A percentile compares a stretch with the other conserved stretches of the same genome.
These are phyloP conservation scores for Tolypocladium tundrense DNA, from an alignment of 2,329 filamentous ascomycete species.

Conservation along the genomic window DNA sequence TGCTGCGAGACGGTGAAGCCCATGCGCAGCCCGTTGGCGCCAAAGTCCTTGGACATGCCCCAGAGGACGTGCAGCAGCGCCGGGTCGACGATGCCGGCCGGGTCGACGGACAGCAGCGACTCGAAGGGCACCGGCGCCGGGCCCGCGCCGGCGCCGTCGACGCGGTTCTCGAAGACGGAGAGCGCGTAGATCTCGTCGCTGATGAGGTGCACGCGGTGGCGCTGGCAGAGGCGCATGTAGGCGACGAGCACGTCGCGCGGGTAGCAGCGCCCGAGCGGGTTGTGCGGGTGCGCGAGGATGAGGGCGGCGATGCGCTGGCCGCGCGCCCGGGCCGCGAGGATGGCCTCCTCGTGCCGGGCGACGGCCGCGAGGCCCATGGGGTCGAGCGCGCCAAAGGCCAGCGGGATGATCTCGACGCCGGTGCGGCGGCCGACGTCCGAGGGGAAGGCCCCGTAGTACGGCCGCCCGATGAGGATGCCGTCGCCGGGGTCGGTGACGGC, in stretches of 20 bases:
- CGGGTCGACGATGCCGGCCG: constrained; percentile 33
- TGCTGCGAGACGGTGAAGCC: constrained; percentile 38
- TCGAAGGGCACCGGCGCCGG: constrained; percentile 25
- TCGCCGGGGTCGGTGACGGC: constrained; percentile 28
- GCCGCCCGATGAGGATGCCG: constrained; percentile 28
- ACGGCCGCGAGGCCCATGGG: constrained; percentile 31
- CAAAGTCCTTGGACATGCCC: constrained; percentile 41
- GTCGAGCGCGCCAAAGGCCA: constrained; percentile 32
- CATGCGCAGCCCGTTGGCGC: constrained; percentile 43
- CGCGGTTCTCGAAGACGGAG: constrained; percentile 34
- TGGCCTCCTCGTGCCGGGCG: constrained; percentile 30
- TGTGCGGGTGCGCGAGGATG: constrained; percentile 42
- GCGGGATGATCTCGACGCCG: constrained; percentile 28
- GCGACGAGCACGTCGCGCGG: constrained; percentile 25
- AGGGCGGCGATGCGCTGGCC: constrained; percentile 33
- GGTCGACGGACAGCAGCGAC: constrained; percentile 34
- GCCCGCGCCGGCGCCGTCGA: constrained; percentile 11
- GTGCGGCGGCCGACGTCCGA: constrained; percentile 33
- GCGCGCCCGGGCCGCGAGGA: constrained; percentile 24
- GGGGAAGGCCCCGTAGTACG: constrained; percentile 37
- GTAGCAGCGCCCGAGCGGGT: constrained; percentile 40
- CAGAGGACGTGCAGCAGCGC: constrained; percentile 40
- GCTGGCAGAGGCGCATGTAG: constrained; percentile 35
- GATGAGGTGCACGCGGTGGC: constrained; percentile 40
- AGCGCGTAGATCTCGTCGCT: constrained; percentile 40